Conservation (phyloP, 805 yeast genomes). For the Ogataea henricii region DNA sequence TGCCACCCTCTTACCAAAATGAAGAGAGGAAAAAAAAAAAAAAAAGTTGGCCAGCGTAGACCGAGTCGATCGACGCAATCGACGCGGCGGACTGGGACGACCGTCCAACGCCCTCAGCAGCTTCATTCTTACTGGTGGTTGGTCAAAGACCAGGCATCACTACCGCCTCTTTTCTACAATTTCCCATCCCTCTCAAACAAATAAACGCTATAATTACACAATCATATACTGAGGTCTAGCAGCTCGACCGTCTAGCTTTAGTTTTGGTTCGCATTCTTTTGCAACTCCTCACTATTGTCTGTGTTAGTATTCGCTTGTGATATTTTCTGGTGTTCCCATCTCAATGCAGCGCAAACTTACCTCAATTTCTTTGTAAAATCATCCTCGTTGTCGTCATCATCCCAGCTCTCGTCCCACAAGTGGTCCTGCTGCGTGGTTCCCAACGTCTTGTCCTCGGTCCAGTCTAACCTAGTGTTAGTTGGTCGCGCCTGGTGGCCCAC, state of each 20-base stretch:
- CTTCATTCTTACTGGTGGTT: no score
- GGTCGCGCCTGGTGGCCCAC: neutral
- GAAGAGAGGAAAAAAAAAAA: no score
- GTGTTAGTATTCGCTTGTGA: conserved; percentile 4
- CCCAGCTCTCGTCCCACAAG: conserved; percentile 98
- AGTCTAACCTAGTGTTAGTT: conserved; percentile 40
- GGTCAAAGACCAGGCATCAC: neutral
- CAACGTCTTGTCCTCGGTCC: conserved; percentile 63
- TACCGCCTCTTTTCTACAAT: neutral
- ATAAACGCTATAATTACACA: conserved; percentile 2
- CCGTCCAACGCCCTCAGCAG: no score
- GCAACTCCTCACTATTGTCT: conserved; percentile 10
- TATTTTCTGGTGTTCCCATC: neutral
- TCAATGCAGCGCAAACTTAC: conserved; percentile 35
- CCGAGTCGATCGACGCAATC: conserved; percentile 1
- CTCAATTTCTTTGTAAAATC: conserved; percentile 77
- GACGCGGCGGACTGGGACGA: no score
- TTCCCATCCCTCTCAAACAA: neutral
- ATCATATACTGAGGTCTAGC: neutral
- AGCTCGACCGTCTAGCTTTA: neutral
- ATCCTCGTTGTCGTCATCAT: conserved; percentile 90
- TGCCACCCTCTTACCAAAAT: conserved; percentile 10
- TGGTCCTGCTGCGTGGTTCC: conserved; percentile 54
- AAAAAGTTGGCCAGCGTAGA: conserved; percentile 1
- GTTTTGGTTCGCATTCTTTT: conserved; percentile 8